Evolutionary conservation across 176 grass and related monocot genomes (phyloP).

Genomic region (Ensete glaucum): DNA sequence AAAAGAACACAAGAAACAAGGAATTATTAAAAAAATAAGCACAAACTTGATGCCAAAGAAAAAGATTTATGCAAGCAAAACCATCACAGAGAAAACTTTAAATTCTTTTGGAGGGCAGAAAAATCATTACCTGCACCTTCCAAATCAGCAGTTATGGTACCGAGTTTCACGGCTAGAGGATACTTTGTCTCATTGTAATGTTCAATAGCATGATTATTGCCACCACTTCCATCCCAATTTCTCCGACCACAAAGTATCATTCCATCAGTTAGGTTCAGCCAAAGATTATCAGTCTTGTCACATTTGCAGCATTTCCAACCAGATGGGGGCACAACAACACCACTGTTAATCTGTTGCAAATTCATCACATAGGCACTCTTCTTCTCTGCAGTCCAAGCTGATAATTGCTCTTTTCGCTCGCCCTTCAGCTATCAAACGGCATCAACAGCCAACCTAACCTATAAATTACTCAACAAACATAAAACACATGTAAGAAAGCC

Average conservation of each 20-base stretch:
- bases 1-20: not conserved
- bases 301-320: constrained; percentile 98
- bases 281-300: constrained; percentile 93
- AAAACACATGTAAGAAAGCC: constrained; percentile 15
- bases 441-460: constrained; percentile 91
- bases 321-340: constrained; percentile 71
- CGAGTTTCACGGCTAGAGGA: constrained; percentile 89
- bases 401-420: constrained; percentile 68
- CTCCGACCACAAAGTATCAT: constrained; percentile 73
- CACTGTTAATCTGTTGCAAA: constrained; percentile 76
- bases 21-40: not conserved
- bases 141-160: constrained; percentile 83
- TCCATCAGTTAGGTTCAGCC: constrained; percentile 97
- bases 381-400: constrained; percentile 88
- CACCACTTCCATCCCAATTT: constrained; percentile 89
- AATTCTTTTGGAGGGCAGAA: not conserved
- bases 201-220: constrained; percentile 92
- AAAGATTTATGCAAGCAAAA: not conserved
- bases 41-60: not conserved
- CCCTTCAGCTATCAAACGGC: constrained; percentile 76
- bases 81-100: not conserved
- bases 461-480: constrained; percentile 4
- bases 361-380: constrained; percentile 76
- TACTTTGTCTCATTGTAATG: constrained; percentile 81
- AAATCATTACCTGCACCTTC: constrained; percentile 88